Evolutionary conservation across 768 basidiomycete genomes (phyloP).

Genomic region (Lentinula aciculospora): DNA sequence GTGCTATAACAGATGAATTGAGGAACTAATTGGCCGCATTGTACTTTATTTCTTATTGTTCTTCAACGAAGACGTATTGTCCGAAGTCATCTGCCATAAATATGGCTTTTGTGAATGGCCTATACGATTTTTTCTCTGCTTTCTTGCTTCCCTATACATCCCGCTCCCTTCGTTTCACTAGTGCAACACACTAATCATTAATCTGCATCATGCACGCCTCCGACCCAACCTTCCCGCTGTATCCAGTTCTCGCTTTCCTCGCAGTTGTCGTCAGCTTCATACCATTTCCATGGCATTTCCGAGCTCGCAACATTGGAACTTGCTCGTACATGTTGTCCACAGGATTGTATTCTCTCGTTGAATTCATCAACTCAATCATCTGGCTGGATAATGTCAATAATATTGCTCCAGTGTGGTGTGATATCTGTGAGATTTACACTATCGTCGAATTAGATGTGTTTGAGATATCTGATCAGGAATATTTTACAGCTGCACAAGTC

Average conservation of each 20-base stretch:
- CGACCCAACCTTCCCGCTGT: slow-evolving; percentile 15
- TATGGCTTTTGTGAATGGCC: not conserved
- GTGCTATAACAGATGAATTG: not conserved
- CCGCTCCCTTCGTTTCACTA: not conserved
- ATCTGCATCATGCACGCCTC: slow-evolving; percentile 1
- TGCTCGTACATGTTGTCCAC: slow-evolving; percentile 36
- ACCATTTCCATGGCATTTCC: slow-evolving; percentile 37
- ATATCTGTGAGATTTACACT: slow-evolving; percentile 39
- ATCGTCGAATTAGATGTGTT: not conserved
- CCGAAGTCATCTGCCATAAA: not conserved
- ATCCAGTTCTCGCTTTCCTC: slow-evolving; percentile 25
- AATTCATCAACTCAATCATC: slow-evolving; percentile 39
- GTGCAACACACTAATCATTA: not conserved
- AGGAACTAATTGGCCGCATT: not conserved
- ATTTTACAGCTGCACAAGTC: slow-evolving; percentile 1
- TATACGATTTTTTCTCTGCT: not conserved
- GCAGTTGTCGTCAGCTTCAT: slow-evolving; percentile 30
- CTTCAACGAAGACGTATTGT: not conserved
- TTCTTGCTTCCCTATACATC: not conserved
- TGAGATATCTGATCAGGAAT: not conserved
- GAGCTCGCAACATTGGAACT: slow-evolving; percentile 36
- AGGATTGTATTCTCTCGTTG: slow-evolving; percentile 22
- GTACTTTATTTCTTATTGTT: not conserved
- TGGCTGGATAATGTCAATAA: slow-evolving; percentile 35
- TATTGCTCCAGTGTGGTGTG: slow-evolving; percentile 44